These are phyloP conservation scores for Mrakia blollopis DNA, from an alignment of 768 basidiomycete species.

Conservation along the genomic window DNA sequence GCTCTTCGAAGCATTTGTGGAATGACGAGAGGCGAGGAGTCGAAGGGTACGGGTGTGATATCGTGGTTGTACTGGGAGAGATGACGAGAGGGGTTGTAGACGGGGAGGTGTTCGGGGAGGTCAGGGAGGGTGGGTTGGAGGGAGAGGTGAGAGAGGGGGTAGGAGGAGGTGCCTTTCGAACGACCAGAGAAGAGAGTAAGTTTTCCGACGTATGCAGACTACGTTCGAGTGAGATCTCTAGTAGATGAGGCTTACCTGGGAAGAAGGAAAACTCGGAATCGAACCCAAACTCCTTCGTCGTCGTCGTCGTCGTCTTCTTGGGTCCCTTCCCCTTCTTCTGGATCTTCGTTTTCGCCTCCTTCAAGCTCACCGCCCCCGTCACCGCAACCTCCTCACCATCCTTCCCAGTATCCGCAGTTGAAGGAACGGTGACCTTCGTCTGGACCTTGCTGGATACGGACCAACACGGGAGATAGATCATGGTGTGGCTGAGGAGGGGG, in stretches of 20 bases:
- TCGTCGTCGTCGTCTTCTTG: background rate
- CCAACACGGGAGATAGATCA: constrained; percentile 6
- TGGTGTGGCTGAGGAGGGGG: background rate
- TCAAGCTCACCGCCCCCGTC: no score
- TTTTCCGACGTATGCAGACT: no score
- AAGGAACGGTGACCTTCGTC: background rate
- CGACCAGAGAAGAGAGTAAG: no score
- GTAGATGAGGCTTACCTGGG: background rate
- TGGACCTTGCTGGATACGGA: constrained; percentile 1
- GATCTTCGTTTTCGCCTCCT: no score
- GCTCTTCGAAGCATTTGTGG: no score
- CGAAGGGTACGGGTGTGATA: background rate
- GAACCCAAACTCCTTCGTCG: background rate
- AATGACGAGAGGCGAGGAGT: background rate
- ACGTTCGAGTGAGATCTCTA: no score
- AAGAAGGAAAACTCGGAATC: background rate
- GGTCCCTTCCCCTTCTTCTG: background rate
- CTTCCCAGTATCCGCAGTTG: background rate
- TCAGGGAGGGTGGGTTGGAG: background rate
- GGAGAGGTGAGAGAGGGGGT: background rate
- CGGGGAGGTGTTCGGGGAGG: background rate
- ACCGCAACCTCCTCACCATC: no score
- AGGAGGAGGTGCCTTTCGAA: background rate
- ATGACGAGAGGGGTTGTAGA: background rate
- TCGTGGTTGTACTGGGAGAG: background rate